These are phyloP conservation scores for Colletotrichum eremochloae DNA, from an alignment of 2,329 filamentous ascomycete species.

Conservation along the genomic window DNA sequence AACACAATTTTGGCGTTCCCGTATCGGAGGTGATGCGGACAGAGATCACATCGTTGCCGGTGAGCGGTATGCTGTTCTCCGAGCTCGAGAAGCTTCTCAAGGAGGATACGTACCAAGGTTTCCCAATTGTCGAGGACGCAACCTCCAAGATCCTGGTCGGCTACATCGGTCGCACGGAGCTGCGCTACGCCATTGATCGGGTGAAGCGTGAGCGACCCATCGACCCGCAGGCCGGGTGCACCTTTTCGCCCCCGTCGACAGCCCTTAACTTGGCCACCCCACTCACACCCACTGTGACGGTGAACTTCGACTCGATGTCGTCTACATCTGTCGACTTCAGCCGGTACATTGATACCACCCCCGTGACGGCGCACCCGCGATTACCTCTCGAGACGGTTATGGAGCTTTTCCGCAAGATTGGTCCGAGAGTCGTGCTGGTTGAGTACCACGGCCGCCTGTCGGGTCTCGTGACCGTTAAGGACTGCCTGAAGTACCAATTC, in stretches of 20 bases:
- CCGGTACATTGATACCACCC: conserved; percentile 89
- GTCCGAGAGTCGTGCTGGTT: conserved; percentile 90
- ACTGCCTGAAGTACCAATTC: conserved; percentile 97
- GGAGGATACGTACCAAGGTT: conserved; percentile 89
- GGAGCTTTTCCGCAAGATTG: conserved; percentile 99
- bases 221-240: conserved; percentile 78
- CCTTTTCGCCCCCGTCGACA: conserved; percentile 70
- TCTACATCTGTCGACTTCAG: conserved; percentile 80
- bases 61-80: conserved; percentile 79
- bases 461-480: conserved; percentile 94
- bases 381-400: conserved; percentile 96
- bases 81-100: conserved; percentile 81
- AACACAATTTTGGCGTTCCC: conserved; percentile 94
- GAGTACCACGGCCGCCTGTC: conserved; percentile 88
- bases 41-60: conserved; percentile 79
- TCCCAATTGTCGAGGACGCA: conserved; percentile 86
- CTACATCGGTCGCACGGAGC: conserved; percentile 92
- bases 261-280: conserved; percentile 51
- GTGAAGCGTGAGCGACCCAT: conserved; percentile 78
- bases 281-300: conserved; percentile 63
- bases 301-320: conserved; percentile 68
- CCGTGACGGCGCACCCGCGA: conserved; percentile 90
- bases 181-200: conserved; percentile 90
- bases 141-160: conserved; percentile 81
- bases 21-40: conserved; percentile 92